A percentile compares a stretch with the other conserved stretches of the same genome.
Evolutionary conservation across 2,329 filamentous ascomycete genomes (phyloP).

Genomic region (Ophiostoma tasmaniense): DNA sequence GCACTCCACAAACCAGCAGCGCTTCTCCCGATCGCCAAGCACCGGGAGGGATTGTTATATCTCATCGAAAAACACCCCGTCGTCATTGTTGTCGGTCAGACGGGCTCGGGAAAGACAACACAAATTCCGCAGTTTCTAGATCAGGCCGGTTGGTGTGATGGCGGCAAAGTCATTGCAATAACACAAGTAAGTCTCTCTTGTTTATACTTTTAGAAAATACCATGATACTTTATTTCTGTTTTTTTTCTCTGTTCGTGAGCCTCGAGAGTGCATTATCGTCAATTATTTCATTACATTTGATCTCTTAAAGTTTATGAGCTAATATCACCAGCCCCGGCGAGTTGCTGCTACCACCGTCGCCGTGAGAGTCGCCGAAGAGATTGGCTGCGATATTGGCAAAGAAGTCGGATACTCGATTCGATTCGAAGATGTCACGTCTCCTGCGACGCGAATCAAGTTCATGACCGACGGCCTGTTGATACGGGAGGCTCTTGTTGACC

Average conservation of each 20-base stretch:
- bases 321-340: conserved; percentile 58
- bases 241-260: too few species aligned
- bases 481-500: conserved; percentile 86
- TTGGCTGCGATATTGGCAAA: conserved; percentile 76
- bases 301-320: neutral
- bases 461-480: conserved; percentile 88
- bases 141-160: conserved; percentile 76
- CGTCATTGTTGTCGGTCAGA: conserved; percentile 86
- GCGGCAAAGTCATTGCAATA: conserved; percentile 75
- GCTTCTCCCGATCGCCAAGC: conserved; percentile 77
- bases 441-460: conserved; percentile 83
- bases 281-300: neutral
- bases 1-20: conserved; percentile 77
- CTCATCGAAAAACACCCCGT: conserved; percentile 76
- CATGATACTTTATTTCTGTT: too few species aligned
- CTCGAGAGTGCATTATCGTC: too few species aligned
- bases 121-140: conserved; percentile 90
- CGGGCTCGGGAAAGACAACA: conserved; percentile 90
- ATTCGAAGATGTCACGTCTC: conserved; percentile 85
- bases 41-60: conserved; percentile 73
- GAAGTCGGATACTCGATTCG: conserved; percentile 88
- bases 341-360: conserved; percentile 90
- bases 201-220: too few species aligned
- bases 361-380: conserved; percentile 79
- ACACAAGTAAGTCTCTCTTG: conserved; percentile 52